Evolutionary conservation across 352 stramenopile genomes (phyloP).

Genomic region (Hyaloperonospora arabidopsidis): DNA sequence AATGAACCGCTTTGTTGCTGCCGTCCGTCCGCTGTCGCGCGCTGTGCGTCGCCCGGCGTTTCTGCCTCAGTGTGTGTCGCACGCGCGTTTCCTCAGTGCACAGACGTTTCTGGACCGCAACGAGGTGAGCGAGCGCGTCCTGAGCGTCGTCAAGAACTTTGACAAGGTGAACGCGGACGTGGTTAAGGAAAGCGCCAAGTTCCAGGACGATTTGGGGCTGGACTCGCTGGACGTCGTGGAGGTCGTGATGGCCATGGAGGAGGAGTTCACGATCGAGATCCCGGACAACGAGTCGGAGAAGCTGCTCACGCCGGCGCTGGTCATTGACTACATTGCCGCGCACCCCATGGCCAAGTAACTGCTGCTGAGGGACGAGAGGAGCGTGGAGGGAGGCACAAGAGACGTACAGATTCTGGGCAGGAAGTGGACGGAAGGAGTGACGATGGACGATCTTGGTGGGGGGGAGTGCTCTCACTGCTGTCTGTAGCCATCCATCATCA

Average conservation of each 20-base stretch:
- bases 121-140: constrained; percentile 95
- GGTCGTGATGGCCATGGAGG: constrained; percentile 99
- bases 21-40: constrained; percentile 58
- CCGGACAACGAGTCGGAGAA: constrained; percentile 99
- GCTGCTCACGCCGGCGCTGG: constrained; percentile 93
- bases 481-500: too few relatives aligned
- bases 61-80: constrained; percentile 13
- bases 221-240: constrained; percentile 97
- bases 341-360: constrained; percentile 99
- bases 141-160: constrained; percentile 99
- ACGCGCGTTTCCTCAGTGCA: constrained; percentile 67
- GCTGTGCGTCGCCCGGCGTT: constrained; percentile 46
- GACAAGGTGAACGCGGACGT: constrained; percentile 97
- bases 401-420: too few relatives aligned
- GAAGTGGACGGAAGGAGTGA: too few relatives aligned
- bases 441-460: too few relatives aligned
- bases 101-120: constrained; percentile 84
- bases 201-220: constrained; percentile 97
- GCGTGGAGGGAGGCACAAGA: too few relatives aligned
- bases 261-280: constrained; percentile 99
- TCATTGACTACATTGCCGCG: constrained; percentile 97
- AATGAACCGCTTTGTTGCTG: constrained; percentile 77
- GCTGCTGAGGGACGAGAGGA: neutral
- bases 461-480: too few relatives aligned
- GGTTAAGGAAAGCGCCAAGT: constrained; percentile 87